A percentile compares a stretch with the other conserved stretches of the same genome.
phyloP scores from a whole-genome alignment of 495 filamentous ascomycete genomes.

The Baudoinia panamericana region DNA sequence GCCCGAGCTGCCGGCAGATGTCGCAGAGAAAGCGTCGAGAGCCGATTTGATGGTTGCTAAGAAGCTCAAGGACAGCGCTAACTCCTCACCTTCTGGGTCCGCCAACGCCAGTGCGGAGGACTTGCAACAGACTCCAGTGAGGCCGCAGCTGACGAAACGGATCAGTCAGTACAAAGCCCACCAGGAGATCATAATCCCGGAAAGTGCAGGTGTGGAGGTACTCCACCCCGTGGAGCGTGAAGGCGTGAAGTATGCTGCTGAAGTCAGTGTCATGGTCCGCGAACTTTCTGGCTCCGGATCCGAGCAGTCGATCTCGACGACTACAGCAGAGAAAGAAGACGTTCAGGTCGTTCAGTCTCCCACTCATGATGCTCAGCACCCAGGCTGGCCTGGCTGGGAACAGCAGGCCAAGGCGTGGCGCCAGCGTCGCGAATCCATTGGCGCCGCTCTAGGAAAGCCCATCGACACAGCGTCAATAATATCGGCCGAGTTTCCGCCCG shows the following conservation, averaged over 20 bases:
- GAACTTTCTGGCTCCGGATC: constrained; percentile 7
- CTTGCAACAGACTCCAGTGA: not conserved
- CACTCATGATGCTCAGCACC: constrained; percentile 1
- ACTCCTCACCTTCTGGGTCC: constrained; percentile 1
- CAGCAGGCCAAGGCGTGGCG: constrained; percentile 17
- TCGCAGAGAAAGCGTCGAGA: constrained; percentile 6
- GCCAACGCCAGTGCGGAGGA: constrained; percentile 8
- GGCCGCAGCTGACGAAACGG: not conserved
- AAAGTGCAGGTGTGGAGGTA: no score
- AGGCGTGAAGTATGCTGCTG: not conserved
- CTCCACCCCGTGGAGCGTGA: not conserved
- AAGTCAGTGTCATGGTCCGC: constrained; percentile 5
- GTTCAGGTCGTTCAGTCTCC: not conserved
- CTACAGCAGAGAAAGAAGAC: not conserved
- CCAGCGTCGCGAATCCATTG: constrained; percentile 14
- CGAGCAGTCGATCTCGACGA: constrained; percentile 4
- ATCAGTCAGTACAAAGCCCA: not conserved
- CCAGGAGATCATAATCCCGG: not conserved
- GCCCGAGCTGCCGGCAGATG: constrained; percentile 18
- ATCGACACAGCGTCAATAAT: not conserved
- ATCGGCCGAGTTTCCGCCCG: constrained; percentile 7
- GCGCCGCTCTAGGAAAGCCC: constrained; percentile 3
- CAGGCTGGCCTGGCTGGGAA: constrained; percentile 10
- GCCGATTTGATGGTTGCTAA: constrained; percentile 13
- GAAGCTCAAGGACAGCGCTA: constrained; percentile 11